Conservation (phyloP, 352 stramenopile genomes). For the Phytopythium boreale region DNA sequence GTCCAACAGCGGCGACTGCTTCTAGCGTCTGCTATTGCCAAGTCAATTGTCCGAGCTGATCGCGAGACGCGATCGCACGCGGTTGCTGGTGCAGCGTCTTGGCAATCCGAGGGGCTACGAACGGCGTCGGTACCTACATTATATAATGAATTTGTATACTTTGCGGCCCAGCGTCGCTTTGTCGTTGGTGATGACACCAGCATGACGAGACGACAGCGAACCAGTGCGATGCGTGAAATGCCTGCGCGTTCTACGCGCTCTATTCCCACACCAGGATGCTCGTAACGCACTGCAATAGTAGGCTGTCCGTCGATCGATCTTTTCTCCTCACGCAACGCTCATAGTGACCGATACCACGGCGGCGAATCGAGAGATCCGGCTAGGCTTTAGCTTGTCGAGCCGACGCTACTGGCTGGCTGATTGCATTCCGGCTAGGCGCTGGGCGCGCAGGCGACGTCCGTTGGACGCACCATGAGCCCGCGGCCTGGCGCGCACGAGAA, state of each 20-base stretch:
- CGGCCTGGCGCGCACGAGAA: slow-evolving; percentile 52
- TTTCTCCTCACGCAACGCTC: background rate
- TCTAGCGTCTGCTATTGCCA: background rate
- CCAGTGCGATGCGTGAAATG: background rate
- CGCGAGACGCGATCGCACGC: background rate
- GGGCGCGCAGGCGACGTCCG: slow-evolving; percentile 22
- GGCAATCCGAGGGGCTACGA: background rate
- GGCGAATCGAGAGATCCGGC: background rate
- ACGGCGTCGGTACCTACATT: slow-evolving; percentile 3
- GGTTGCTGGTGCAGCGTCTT: background rate
- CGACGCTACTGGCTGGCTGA: background rate
- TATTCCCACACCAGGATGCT: background rate
- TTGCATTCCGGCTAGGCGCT: background rate
- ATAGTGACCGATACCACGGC: background rate
- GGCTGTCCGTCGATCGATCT: background rate
- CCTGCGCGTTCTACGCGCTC: background rate
- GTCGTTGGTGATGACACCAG: slow-evolving; percentile 3
- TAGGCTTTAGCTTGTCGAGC: background rate
- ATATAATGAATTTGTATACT: slow-evolving; percentile 8
- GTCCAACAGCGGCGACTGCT: background rate
- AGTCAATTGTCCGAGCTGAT: background rate
- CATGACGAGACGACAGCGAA: background rate
- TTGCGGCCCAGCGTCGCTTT: background rate
- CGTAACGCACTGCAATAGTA: too few species aligned
- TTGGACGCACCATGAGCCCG: slow-evolving; percentile 70